Percentiles rank a stretch among this genome's conserved stretches.
Conservation (phyloP, 75 land plant genomes). For the Ceratopteris richardii region DNA sequence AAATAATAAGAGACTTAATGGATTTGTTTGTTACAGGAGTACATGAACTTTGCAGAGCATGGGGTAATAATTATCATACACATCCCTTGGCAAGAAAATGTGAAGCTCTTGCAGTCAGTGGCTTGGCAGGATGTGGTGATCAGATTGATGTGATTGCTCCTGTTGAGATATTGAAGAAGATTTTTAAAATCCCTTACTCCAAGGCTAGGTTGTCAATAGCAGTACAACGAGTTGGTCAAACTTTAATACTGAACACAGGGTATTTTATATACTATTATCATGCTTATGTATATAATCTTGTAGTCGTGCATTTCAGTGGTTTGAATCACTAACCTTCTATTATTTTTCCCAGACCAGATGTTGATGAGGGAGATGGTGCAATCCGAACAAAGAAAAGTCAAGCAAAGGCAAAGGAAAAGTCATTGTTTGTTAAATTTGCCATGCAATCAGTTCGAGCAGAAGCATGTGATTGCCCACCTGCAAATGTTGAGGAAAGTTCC, state of each 20-base stretch:
- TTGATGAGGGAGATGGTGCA: constrained; percentile 89
- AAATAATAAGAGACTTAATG: not conserved
- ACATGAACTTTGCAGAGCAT: constrained; percentile 27
- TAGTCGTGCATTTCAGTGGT: not conserved
- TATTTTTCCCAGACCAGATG: constrained; percentile 54
- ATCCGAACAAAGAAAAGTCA: constrained; percentile 62
- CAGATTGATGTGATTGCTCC: constrained; percentile 98
- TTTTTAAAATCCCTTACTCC: constrained; percentile 95
- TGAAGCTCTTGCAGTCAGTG: constrained; percentile 92
- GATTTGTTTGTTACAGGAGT: constrained; percentile 19
- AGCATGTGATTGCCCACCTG: constrained; percentile 84
- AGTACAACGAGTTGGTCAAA: constrained; percentile 86
- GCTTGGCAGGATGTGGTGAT: constrained; percentile 83
- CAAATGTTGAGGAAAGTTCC: constrained; percentile 14
- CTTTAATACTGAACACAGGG: constrained; percentile 90
- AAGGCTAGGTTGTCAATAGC: constrained; percentile 91
- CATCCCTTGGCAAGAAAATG: constrained; percentile 76
- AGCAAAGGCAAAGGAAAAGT: constrained; percentile 59
- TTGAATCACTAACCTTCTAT: not conserved
- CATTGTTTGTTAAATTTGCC: constrained; percentile 81
- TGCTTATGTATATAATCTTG: not conserved
- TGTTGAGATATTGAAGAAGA: constrained; percentile 91
- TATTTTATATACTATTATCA: constrained; percentile 16
- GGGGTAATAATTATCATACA: constrained; percentile 34
- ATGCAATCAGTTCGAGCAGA: constrained; percentile 94